Evolutionary conservation across 2,329 filamentous ascomycete species (phyloP).

Genomic region (Daldinia sp.): DNA sequence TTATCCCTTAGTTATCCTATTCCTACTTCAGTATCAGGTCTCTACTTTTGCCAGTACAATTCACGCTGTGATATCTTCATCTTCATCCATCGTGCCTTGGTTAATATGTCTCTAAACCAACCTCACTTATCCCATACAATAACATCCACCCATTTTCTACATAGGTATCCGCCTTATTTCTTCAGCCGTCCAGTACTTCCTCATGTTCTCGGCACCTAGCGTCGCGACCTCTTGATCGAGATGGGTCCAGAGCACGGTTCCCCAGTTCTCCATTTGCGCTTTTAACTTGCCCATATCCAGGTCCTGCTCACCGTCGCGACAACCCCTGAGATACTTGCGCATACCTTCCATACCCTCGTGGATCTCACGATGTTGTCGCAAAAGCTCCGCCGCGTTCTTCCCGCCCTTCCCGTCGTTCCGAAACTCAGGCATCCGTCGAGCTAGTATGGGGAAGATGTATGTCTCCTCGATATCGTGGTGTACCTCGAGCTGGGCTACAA

Average conservation of each 20-base stretch:
- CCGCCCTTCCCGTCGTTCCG: slow-evolving; percentile 46
- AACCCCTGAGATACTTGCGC: slow-evolving; percentile 70
- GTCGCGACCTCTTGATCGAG: slow-evolving; percentile 84
- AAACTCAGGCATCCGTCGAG: slow-evolving; percentile 81
- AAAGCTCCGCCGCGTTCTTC: slow-evolving; percentile 63
- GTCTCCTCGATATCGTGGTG: slow-evolving; percentile 88
- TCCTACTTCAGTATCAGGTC: no score
- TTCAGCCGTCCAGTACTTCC: slow-evolving; percentile 78
- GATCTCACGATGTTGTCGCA: slow-evolving; percentile 80
- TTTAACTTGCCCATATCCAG: slow-evolving; percentile 68
- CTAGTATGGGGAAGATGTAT: slow-evolving; percentile 81
- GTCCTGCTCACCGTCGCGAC: slow-evolving; percentile 68
- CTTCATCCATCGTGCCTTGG: no score
- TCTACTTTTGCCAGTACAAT: background rate
- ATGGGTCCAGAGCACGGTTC: slow-evolving; percentile 80
- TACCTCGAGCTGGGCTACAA: slow-evolving; percentile 72
- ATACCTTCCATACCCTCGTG: slow-evolving; percentile 77
- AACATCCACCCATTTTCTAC: slow-evolving; percentile 50
- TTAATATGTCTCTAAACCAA: background rate
- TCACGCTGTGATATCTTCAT: background rate
- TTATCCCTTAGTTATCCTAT: background rate
- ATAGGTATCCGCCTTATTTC: slow-evolving; percentile 78
- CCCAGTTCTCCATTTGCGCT: slow-evolving; percentile 79
- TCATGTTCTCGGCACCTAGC: slow-evolving; percentile 86
- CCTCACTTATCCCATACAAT: background rate